These are phyloP conservation scores for Elasticomyces elasticus DNA, from an alignment of 495 filamentous ascomycete genomes.

Conservation along the genomic window DNA sequence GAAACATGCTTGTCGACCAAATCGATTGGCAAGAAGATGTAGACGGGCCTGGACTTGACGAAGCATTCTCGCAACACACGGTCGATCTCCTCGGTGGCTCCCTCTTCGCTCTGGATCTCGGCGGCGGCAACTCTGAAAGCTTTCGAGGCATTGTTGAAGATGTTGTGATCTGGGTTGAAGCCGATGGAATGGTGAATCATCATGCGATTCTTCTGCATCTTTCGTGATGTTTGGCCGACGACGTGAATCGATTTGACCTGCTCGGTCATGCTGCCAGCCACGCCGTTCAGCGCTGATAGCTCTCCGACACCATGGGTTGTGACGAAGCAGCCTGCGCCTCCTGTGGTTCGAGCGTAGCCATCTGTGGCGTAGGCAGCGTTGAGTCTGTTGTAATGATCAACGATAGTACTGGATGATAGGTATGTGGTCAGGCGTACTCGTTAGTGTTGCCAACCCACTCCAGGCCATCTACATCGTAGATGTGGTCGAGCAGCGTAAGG, in stretches of 20 bases:
- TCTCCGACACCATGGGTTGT: slow-evolving; percentile 37
- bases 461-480: slow-evolving; percentile 30
- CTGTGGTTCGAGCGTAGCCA: slow-evolving; percentile 31
- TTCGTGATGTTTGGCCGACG: slow-evolving; percentile 31
- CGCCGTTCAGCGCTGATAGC: slow-evolving; percentile 33
- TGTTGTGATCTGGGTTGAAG: slow-evolving; percentile 19
- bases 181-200: slow-evolving; percentile 38
- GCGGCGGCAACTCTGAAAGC: slow-evolving; percentile 28
- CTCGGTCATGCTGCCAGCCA: slow-evolving; percentile 32
- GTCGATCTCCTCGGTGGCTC: slow-evolving; percentile 33
- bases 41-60: slow-evolving; percentile 29
- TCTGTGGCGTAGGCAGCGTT: slow-evolving; percentile 32
- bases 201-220: slow-evolving; percentile 30
- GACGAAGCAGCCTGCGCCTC: slow-evolving; percentile 27
- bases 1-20: slow-evolving; percentile 27
- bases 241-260: slow-evolving; percentile 33
- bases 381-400: neutral
- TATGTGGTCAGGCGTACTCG: slow-evolving; percentile 12
- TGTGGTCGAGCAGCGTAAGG: slow-evolving; percentile 29
- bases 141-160: slow-evolving; percentile 31
- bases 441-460: slow-evolving; percentile 36
- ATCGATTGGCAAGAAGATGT: slow-evolving; percentile 35
- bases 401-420: neutral
- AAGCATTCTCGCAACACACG: slow-evolving; percentile 32
- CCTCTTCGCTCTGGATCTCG: slow-evolving; percentile 28